Percentiles rank a stretch among this genome's conserved stretches.
These are phyloP conservation scores for Bocquillonia castaneifolia DNA, from an alignment of 441 rosid species.

Conservation along the genomic window DNA sequence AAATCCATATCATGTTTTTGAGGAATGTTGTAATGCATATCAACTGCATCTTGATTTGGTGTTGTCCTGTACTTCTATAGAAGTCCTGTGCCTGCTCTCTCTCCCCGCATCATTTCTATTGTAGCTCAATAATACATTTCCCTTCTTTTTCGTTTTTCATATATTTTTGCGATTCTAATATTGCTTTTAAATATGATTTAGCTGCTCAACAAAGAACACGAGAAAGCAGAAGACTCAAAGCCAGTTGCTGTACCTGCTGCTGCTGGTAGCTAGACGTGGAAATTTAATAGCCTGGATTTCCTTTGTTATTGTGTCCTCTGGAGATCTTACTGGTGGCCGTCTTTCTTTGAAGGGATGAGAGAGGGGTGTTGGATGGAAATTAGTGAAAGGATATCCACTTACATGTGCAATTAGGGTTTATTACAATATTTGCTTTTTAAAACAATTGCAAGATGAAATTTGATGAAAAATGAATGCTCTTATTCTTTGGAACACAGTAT, in stretches of 20 bases:
- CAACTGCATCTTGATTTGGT: not conserved
- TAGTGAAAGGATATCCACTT: not conserved
- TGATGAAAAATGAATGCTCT: not conserved
- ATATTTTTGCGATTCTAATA: too few relatives aligned
- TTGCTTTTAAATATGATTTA: slow-evolving; percentile 19
- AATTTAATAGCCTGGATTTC: slow-evolving; percentile 1
- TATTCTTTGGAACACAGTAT: not conserved
- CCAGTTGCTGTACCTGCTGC: slow-evolving; percentile 41
- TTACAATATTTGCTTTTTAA: not conserved
- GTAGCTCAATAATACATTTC: too few relatives aligned
- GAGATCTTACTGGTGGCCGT: not conserved
- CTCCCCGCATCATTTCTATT: too few relatives aligned
- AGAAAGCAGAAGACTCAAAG: slow-evolving; percentile 59
- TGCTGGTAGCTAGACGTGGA: slow-evolving; percentile 31
- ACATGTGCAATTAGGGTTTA: slow-evolving; percentile 4
- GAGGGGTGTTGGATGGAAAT: not conserved
- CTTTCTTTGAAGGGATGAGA: not conserved
- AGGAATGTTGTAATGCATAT: not conserved
- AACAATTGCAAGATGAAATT: not conserved
- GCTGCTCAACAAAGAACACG: slow-evolving; percentile 72
- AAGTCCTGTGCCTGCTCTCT: too few relatives aligned
- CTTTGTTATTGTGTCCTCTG: not conserved
- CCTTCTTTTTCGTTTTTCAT: too few relatives aligned
- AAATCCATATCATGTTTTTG: not conserved
- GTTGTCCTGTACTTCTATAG: too few relatives aligned